Percentiles rank a stretch among this genome's conserved stretches.
These are phyloP conservation scores for Fusarium dlaminii DNA, from an alignment of 2,329 filamentous ascomycete genomes.

Conservation along the genomic window DNA sequence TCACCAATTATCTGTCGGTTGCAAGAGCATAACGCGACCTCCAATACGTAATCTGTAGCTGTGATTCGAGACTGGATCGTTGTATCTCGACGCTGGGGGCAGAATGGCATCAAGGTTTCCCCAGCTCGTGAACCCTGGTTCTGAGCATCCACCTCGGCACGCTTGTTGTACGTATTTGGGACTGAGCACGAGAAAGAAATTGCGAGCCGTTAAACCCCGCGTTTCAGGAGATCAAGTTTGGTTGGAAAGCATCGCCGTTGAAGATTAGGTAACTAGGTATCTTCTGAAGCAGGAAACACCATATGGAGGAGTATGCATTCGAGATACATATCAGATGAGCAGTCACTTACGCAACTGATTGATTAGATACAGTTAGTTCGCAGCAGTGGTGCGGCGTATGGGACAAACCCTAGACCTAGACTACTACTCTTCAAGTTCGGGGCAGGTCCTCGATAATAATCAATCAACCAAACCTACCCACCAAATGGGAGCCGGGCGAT, in stretches of 20 bases:
- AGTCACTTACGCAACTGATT: not conserved
- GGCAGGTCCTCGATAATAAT: not conserved
- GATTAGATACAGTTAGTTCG: not conserved
- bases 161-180: not conserved
- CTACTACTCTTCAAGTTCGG: slow-evolving; percentile 2
- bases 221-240: slow-evolving; percentile 16
- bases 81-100: slow-evolving; percentile 14
- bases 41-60: not conserved
- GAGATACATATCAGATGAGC: not conserved
- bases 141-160: slow-evolving; percentile 22
- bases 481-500: slow-evolving; percentile 2
- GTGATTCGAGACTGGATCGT: not conserved
- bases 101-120: slow-evolving; percentile 30
- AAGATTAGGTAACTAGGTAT: not conserved
- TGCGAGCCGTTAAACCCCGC: slow-evolving; percentile 14
- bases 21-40: not conserved
- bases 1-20: not conserved
- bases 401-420: not conserved
- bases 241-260: not conserved
- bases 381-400: not conserved
- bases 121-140: slow-evolving; percentile 17
- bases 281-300: not conserved
- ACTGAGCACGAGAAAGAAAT: not conserved
- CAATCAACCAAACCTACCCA: not conserved
- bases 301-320: not conserved